Evolutionary conservation across 1,139 yeast genomes (phyloP), one percentile per base, ranked within the genome.

Genomic region (Arxiozyma slooffiae): DNA sequence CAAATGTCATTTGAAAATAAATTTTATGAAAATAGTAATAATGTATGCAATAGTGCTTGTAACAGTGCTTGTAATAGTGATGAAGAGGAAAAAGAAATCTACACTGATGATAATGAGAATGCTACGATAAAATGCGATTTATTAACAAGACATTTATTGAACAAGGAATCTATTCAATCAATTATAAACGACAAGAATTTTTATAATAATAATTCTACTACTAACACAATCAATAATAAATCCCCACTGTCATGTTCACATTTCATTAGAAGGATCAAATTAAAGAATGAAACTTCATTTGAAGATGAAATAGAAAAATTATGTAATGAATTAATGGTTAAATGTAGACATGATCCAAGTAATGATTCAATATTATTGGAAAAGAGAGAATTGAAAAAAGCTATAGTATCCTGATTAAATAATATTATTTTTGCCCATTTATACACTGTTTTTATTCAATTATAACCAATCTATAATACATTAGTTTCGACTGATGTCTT

Each of bases 81-180:
- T 18, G 50, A 26, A 26, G 30, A 26, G 11, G 30, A 26, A 8
- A 14, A 14, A 2, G 9, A 9, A 5, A 3, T 8, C 9, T 5
- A 9, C 30, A 26, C 20, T 23, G 43, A 23, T 18, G 14, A n/a
- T 17, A 18, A 38, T 16, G 34, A 39, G 8, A 38, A 39, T 23
- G 26, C 17, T 14, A 21, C 21, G 17, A 48, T 55, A 18, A 51
- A 53, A 46, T 56, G 55, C 43, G 56, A 53, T 14, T 36, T 55
- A 11, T 21, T 55, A 7, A 55, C 53, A 11, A 50, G 56, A 22
- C 50, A 50, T 43, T 21, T 56, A 4, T 5, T 54, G 9, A 49
- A 53, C 22, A 44, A 51, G 34, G 56, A 54, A 46, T 46, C 54
- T 16, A 38, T 55, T 6, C 48, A 30, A 11, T 40, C 53, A 3